A percentile compares a stretch with the other conserved stretches of the same genome.
These are phyloP conservation scores for Inga laurina DNA, from an alignment of 306 rosid species.

Conservation along the genomic window DNA sequence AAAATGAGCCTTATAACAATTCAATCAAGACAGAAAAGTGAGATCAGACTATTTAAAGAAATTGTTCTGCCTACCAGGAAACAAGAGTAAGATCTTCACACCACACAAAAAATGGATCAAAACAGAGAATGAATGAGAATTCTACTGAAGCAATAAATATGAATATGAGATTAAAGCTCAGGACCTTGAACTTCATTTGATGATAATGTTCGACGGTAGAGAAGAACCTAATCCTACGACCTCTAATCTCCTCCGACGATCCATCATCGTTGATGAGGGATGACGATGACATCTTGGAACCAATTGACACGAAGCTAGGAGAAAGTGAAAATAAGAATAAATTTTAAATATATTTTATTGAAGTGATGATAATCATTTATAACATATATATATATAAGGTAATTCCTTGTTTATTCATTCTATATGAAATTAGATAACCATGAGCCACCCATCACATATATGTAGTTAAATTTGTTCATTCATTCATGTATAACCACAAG, in stretches of 20 bases:
- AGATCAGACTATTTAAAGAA: constrained; percentile 1
- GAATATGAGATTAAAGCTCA: neutral
- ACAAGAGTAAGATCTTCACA: neutral
- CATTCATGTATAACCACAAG: no score
- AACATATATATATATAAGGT: no score
- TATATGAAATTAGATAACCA: no score
- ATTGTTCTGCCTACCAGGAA: neutral
- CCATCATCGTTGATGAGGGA: constrained; percentile 43
- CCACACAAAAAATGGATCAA: neutral
- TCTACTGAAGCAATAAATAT: neutral
- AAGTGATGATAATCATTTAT: no score
- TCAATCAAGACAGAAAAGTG: neutral
- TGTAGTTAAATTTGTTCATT: no score
- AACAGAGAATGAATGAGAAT: constrained; percentile 12
- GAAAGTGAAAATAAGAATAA: no score
- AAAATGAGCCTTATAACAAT: neutral
- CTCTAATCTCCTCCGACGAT: constrained; percentile 47
- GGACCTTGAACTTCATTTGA: constrained; percentile 62
- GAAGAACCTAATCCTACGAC: constrained; percentile 30
- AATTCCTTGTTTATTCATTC: no score
- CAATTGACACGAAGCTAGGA: constrained; percentile 21
- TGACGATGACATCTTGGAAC: constrained; percentile 44
- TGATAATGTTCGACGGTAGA: constrained; percentile 42
- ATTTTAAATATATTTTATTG: no score
- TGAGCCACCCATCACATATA: no score